Conservation (phyloP, 164 flowering plant species). For the Kingdonia uniflora region DNA sequence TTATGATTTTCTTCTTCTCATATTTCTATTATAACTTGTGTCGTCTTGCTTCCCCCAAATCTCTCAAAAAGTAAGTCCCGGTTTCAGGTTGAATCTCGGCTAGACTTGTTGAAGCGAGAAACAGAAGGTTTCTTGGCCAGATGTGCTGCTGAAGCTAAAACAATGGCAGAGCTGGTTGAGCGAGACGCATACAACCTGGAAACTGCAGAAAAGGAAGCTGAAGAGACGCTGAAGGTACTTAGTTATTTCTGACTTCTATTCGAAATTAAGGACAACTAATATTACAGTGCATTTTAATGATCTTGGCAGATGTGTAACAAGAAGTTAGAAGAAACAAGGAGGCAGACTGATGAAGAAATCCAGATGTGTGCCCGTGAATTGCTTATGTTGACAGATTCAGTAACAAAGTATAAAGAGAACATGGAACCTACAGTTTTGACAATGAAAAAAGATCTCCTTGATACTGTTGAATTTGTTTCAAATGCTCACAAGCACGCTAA, state of each 20-base stretch:
- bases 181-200: conserved; percentile 31
- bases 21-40: too few species aligned
- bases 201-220: conserved; percentile 46
- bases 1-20: too few species aligned
- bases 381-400: conserved; percentile 46
- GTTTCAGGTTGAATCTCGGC: conserved; percentile 48
- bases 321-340: conserved; percentile 39
- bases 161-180: conserved; percentile 37
- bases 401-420: conserved; percentile 59
- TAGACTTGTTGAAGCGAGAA: conserved; percentile 45
- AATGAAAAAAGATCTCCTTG: conserved; percentile 37
- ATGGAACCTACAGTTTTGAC: conserved; percentile 36
- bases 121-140: conserved; percentile 32
- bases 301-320: conserved; percentile 28
- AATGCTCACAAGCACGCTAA: conserved; percentile 35
- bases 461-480: conserved; percentile 36
- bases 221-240: conserved; percentile 45
- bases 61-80: too few species aligned
- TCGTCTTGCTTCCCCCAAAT: too few species aligned
- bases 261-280: background rate
- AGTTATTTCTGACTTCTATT: background rate
- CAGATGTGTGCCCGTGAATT: conserved; percentile 52
- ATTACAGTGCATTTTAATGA: background rate
- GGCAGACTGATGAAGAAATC: conserved; percentile 46
- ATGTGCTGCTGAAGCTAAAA: conserved; percentile 46